These are phyloP conservation scores for Biscogniauxia marginata DNA, from an alignment of 2,329 filamentous ascomycete species.

Conservation along the genomic window DNA sequence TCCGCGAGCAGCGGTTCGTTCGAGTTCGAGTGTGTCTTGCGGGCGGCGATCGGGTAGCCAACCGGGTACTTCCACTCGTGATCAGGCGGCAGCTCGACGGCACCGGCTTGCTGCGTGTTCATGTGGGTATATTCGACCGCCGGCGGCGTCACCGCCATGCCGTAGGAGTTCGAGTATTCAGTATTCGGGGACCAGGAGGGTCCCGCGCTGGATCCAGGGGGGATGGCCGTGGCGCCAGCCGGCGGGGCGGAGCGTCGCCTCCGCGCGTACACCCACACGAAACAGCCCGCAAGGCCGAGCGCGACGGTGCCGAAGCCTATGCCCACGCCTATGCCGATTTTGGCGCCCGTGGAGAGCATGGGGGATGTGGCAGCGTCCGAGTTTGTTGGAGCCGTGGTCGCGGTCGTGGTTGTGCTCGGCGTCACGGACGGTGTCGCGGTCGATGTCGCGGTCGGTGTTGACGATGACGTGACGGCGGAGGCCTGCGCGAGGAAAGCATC, in stretches of 20 bases:
- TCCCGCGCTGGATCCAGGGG: not conserved
- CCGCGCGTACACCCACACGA: constrained; percentile 29
- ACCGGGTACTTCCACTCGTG: constrained; percentile 12
- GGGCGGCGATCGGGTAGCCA: constrained; percentile 6
- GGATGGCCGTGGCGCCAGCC: constrained; percentile 3
- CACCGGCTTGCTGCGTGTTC: constrained; percentile 17
- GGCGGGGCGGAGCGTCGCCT: constrained; percentile 15
- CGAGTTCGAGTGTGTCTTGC: constrained; percentile 4
- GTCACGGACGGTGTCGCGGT: constrained; percentile 11
- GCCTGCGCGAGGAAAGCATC: constrained; percentile 40
- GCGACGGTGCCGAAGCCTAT: constrained; percentile 29
- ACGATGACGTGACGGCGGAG: constrained; percentile 20
- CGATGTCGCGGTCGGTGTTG: constrained; percentile 14
- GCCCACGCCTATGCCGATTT: constrained; percentile 42
- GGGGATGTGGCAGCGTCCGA: constrained; percentile 9
- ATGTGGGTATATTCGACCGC: constrained; percentile 23
- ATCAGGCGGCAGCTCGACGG: constrained; percentile 18
- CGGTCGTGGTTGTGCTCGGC: constrained; percentile 6
- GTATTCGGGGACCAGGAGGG: not conserved
- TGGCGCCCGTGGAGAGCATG: constrained; percentile 36
- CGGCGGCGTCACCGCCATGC: not conserved
- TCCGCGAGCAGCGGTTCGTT: constrained; percentile 24
- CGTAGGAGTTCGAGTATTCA: not conserved
- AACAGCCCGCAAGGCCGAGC: constrained; percentile 24
- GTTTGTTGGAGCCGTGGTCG: constrained; percentile 16